Evolutionary conservation across 305 asterid genomes (phyloP).

Genomic region (Plantago lanceolata): DNA sequence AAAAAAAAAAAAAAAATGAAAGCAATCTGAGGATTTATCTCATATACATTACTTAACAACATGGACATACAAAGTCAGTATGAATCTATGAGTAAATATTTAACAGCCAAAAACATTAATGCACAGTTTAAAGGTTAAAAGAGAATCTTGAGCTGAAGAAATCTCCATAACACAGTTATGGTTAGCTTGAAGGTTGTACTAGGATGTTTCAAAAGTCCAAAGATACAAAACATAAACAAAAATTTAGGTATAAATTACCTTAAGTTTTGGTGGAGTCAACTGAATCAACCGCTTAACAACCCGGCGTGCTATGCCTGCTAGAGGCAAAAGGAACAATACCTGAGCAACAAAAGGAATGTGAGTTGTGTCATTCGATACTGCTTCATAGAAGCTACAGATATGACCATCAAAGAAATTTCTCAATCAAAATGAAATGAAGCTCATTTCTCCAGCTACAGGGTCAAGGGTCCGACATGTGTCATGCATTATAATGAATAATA

Average conservation of each 20-base stretch:
- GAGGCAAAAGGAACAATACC: slow-evolving; percentile 84
- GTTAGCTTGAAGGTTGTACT: slow-evolving; percentile 12
- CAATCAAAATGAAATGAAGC: slow-evolving; percentile 10
- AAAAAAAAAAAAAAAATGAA: too few species aligned
- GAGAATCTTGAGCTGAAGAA: background rate
- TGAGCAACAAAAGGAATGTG: slow-evolving; percentile 29
- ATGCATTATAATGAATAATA: background rate
- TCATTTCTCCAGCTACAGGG: background rate
- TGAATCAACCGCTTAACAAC: slow-evolving; percentile 73
- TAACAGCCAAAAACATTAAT: too few species aligned
- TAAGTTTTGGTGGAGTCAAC: slow-evolving; percentile 74
- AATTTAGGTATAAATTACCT: slow-evolving; percentile 38
- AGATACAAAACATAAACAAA: slow-evolving; percentile 22
- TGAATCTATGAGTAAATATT: too few species aligned
- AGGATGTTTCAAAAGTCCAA: background rate
- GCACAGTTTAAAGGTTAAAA: background rate
- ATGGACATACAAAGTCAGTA: background rate
- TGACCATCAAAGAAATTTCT: slow-evolving; percentile 1
- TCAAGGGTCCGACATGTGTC: background rate
- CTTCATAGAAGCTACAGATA: background rate
- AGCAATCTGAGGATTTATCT: too few species aligned
- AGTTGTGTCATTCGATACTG: slow-evolving; percentile 14
- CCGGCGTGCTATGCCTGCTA: slow-evolving; percentile 80
- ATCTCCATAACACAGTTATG: slow-evolving; percentile 2
- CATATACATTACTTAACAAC: too few species aligned